phyloP scores from a whole-genome alignment of 1,284 basidiomycete genomes.

The Leccinum subspadiceum region DNA sequence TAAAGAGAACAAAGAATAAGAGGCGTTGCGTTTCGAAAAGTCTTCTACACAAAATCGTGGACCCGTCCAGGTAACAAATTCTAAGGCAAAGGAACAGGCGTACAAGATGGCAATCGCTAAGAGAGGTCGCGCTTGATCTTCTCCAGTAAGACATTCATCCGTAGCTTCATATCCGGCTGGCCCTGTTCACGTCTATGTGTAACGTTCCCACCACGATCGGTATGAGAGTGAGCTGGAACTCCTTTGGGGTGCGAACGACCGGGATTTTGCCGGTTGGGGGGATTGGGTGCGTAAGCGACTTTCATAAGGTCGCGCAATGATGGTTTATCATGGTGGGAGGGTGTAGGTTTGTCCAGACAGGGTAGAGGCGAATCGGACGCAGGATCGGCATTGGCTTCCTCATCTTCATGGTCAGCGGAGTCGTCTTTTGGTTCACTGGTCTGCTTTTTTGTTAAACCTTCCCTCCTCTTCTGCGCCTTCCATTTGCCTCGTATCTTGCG shows the following conservation, averaged over 20 bases:
- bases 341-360: background rate
- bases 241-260: slow-evolving; percentile 38
- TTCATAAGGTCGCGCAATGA: slow-evolving; percentile 57
- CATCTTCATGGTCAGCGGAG: slow-evolving; percentile 8
- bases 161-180: slow-evolving; percentile 76
- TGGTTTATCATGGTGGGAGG: slow-evolving; percentile 15
- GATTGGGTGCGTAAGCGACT: slow-evolving; percentile 58
- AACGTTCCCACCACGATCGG: slow-evolving; percentile 19
- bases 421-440: slow-evolving; percentile 1
- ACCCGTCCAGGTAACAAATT: slow-evolving; percentile 2
- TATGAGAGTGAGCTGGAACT: background rate
- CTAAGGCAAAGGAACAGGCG: background rate
- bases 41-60: background rate
- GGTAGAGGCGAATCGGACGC: background rate
- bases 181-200: slow-evolving; percentile 37
- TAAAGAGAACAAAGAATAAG: slow-evolving; percentile 54
- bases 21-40: slow-evolving; percentile 4
- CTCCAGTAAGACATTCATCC: slow-evolving; percentile 77
- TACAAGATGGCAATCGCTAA: slow-evolving; percentile 8
- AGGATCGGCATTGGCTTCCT: slow-evolving; percentile 1
- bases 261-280: slow-evolving; percentile 56
- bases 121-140: slow-evolving; percentile 64
- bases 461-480: slow-evolving; percentile 70
- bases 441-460: slow-evolving; percentile 38
- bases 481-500: slow-evolving; percentile 76